Evolutionary conservation across 108 stramenopile species (phyloP).

Genomic region (Poteriospumella lacustris): DNA sequence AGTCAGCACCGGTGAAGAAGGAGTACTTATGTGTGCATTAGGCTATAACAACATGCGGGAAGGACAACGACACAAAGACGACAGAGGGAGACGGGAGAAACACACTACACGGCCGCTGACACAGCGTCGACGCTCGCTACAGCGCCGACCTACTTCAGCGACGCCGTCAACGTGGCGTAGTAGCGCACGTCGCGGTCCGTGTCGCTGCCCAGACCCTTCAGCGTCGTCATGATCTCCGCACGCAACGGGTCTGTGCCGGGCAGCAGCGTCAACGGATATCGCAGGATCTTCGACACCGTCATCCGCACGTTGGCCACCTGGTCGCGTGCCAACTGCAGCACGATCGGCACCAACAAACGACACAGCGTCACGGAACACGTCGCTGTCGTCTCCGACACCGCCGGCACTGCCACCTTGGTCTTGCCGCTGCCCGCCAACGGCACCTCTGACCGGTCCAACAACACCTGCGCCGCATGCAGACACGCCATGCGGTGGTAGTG

Average conservation of each 20-base stretch:
- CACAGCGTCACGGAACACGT: no score
- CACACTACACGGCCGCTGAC: no score
- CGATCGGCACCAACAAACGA: slow-evolving; percentile 74
- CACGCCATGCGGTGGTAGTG: slow-evolving; percentile 43
- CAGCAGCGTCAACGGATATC: slow-evolving; percentile 47
- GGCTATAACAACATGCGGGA: no score
- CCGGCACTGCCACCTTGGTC: no score
- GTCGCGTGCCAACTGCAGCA: slow-evolving; percentile 85
- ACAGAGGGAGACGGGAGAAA: no score
- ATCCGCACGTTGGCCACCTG: slow-evolving; percentile 93
- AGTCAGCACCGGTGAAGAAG: no score
- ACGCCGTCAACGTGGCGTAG: slow-evolving; percentile 60
- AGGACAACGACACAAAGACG: no score
- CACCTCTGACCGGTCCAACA: neutral
- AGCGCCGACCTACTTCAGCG: neutral
- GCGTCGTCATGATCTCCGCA: slow-evolving; percentile 58
- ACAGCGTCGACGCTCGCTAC: no score
- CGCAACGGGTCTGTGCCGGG: neutral
- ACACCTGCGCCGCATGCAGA: neutral
- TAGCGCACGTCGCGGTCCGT: slow-evolving; percentile 82
- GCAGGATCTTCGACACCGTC: slow-evolving; percentile 82
- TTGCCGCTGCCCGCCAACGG: neutral
- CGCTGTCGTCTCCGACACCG: no score
- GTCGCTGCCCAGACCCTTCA: slow-evolving; percentile 71
- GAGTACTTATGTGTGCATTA: no score